Base-by-base conservation (phyloP, 2,329 filamentous ascomycete species). In the Neospermospora avenae region DNA sequence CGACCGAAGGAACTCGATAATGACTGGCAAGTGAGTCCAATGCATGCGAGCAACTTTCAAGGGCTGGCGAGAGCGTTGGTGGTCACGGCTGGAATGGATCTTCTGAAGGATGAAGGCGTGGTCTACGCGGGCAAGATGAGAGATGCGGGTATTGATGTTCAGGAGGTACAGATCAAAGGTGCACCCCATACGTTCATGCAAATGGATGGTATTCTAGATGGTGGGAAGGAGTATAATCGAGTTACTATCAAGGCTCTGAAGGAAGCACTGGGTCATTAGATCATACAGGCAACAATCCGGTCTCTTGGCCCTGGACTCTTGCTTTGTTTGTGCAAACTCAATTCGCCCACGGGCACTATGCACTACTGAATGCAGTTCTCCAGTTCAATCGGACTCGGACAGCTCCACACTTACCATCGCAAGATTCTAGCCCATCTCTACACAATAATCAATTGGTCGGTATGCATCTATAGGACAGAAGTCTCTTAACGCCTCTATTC, bases 31-130 rank as follows among this genome's bases (percentile, higher is more conserved):
- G 39, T 69, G 22, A 68, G 53, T 2, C 67, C 69, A 2, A 67
- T 74, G 0, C 56, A 70, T 2, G 71, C 73, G 6, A 65, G 65
- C 4, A 68, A 68, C 13, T 70, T 74, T 16, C 28, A 58, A 3
- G 57, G 64, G 6, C 52, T 75, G 10, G 69, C 72, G 0, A 68
- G 64, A 1, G 71, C 72, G 1, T 68, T 74, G 11, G 69, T 75
- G 8, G 58, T 75, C 37, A 74, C 73, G 1, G 73, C 74, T 1
- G 73, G 74, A 51, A 73, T 74, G 57, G 73, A 75, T 54, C 56
- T 73, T 5, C 63, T 73, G 54, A 65, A 74, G n/a, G 74, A 75
- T 60, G 71, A 75, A 53, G 72, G 72, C 3, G 70, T 73, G 31
- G 62, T 39, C 20, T 67, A 66, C 55, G 63, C 57, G 14, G 45